A percentile compares a stretch with the other conserved stretches of the same genome.
Evolutionary conservation across 1,284 basidiomycete species (phyloP).

Genomic region (Ceratorhiza oryzae-sativae): DNA sequence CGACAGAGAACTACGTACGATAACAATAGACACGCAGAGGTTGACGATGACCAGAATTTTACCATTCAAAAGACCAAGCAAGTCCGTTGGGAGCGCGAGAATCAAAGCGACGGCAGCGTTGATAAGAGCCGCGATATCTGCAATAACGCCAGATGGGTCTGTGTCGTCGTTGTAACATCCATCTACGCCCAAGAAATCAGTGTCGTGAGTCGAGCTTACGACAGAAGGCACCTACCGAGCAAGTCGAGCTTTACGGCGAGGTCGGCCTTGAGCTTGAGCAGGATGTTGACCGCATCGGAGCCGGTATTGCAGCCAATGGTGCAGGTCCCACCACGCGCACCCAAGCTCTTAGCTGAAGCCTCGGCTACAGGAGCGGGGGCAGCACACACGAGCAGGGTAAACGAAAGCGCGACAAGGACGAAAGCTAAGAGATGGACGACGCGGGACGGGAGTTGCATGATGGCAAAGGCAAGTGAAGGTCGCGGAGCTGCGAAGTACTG

Average conservation of each 20-base stretch:
- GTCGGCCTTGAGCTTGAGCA: conserved; percentile 20
- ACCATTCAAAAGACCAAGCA: conserved; percentile 26
- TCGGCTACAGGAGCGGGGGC: conserved; percentile 14
- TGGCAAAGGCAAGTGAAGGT: background rate
- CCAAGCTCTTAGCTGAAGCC: background rate
- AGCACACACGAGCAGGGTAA: conserved; percentile 23
- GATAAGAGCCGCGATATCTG: conserved; percentile 26
- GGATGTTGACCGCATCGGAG: background rate
- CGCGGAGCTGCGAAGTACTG: background rate
- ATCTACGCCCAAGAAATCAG: conserved; percentile 7
- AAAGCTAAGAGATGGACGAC: conserved; percentile 33
- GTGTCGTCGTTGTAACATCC: conserved; percentile 13
- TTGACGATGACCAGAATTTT: conserved; percentile 18
- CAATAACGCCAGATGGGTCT: conserved; percentile 16
- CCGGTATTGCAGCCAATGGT: conserved; percentile 18
- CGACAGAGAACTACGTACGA: background rate
- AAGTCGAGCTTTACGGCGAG: conserved; percentile 1
- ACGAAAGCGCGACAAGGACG: background rate
- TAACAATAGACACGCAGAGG: conserved; percentile 7
- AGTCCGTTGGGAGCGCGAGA: background rate
- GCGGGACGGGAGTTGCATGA: conserved; percentile 26
- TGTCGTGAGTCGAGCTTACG: no score
- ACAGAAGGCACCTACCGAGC: conserved; percentile 1
- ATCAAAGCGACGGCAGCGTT: conserved; percentile 21
- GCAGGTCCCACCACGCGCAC: conserved; percentile 25